Evolutionary conservation across 441 rosid genomes (phyloP).

Genomic region (Breynia disticha): DNA sequence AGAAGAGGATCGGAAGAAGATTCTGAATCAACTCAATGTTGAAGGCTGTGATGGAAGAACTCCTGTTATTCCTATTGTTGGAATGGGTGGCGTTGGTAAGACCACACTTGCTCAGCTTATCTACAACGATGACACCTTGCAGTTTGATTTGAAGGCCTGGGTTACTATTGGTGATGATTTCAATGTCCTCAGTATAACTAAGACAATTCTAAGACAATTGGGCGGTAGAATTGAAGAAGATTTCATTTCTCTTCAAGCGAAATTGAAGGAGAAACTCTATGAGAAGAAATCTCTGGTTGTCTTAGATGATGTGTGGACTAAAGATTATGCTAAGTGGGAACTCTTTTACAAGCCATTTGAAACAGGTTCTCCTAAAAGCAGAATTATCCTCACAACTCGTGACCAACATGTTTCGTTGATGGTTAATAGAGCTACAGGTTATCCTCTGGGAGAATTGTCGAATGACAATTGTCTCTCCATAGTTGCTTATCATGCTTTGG

Average conservation of each 20-base stretch:
- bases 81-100: constrained; percentile 5
- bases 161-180: neutral
- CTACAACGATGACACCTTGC: neutral
- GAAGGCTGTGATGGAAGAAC: neutral
- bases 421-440: neutral
- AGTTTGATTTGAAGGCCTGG: neutral
- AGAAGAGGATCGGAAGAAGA: constrained; percentile 1
- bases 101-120: constrained; percentile 1
- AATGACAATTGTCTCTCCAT: constrained; percentile 7
- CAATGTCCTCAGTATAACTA: neutral
- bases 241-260: neutral
- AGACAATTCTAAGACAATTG: neutral
- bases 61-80: neutral
- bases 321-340: neutral
- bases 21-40: neutral
- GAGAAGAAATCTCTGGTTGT: neutral
- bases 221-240: neutral
- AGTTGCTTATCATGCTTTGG: constrained; percentile 2
- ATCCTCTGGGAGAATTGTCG: neutral
- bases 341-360: neutral
- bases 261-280: neutral
- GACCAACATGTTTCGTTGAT: neutral
- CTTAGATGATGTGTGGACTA: neutral
- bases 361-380: neutral
- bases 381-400: constrained; percentile 10